A percentile compares a stretch with the other conserved stretches of the same genome.
These are phyloP conservation scores for Penicillium fimorum DNA, from an alignment of 495 filamentous ascomycete species.

Conservation along the genomic window DNA sequence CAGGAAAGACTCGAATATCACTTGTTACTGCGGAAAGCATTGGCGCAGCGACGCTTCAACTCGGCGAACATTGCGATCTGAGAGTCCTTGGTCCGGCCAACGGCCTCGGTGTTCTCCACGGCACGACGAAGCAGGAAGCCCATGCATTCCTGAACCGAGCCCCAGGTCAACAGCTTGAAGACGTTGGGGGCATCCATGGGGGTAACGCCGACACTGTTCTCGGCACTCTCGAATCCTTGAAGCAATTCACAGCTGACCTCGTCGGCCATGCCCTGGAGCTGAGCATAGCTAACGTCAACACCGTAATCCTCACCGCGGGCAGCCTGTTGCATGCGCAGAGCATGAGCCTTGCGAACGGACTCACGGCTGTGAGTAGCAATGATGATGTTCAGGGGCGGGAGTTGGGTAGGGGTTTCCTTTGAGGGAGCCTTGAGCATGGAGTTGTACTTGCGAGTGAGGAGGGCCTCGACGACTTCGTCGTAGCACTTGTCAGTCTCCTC, in stretches of 20 bases:
- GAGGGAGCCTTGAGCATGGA: constrained; percentile 44
- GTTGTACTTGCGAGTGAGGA: constrained; percentile 57
- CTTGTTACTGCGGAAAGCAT: constrained; percentile 34
- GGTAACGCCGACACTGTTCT: constrained; percentile 18
- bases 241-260: constrained; percentile 85
- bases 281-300: constrained; percentile 76
- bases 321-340: constrained; percentile 53
- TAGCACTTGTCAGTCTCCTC: constrained; percentile 74
- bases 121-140: constrained; percentile 84
- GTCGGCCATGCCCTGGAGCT: constrained; percentile 96
- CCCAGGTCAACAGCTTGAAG: constrained; percentile 93
- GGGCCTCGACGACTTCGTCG: constrained; percentile 57
- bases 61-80: constrained; percentile 72
- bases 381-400: constrained; percentile 68
- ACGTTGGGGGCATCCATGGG: constrained; percentile 54
- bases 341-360: constrained; percentile 69
- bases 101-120: constrained; percentile 89
- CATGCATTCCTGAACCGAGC: constrained; percentile 87
- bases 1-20: constrained; percentile 13
- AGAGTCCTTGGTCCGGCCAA: constrained; percentile 71
- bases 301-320: constrained; percentile 37
- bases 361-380: constrained; percentile 92
- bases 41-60: constrained; percentile 60
- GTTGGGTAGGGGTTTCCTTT: constrained; percentile 33
- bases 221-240: constrained; percentile 44